A percentile compares a stretch with the other conserved stretches of the same genome.
Evolutionary conservation across 1,284 basidiomycete genomes (phyloP).

Genomic region (Amylostereum areolatum): DNA sequence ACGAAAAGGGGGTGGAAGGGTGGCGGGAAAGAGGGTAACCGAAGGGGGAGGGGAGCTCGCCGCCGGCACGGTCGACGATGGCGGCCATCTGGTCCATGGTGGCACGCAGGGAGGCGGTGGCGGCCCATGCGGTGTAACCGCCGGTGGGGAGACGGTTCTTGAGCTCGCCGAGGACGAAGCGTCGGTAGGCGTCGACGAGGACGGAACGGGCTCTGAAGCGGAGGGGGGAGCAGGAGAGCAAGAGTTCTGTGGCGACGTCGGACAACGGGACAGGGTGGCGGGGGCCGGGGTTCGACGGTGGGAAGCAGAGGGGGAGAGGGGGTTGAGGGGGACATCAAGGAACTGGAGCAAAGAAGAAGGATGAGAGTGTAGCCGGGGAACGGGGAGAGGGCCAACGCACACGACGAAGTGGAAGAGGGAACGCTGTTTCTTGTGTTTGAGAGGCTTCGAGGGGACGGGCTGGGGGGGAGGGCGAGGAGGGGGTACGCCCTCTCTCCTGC

Average conservation of each 20-base stretch:
- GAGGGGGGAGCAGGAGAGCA: constrained; percentile 23
- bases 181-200: constrained; percentile 71
- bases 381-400: constrained; percentile 23
- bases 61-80: constrained; percentile 36
- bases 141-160: constrained; percentile 26
- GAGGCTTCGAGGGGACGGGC: constrained; percentile 15
- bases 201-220: constrained; percentile 67
- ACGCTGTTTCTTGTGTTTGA: constrained; percentile 51
- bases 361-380: constrained; percentile 8
- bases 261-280: constrained; percentile 18
- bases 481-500: constrained; percentile 28
- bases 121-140: constrained; percentile 48
- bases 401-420: constrained; percentile 60
- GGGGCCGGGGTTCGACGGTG: constrained; percentile 20
- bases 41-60: constrained; percentile 19
- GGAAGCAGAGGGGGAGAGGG: constrained; percentile 20
- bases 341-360: constrained; percentile 10
- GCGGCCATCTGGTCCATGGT: constrained; percentile 41
- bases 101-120: constrained; percentile 47
- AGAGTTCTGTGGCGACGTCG: constrained; percentile 10
- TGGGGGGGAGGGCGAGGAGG: constrained; percentile 10
- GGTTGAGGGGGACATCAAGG: constrained; percentile 11
- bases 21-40: constrained; percentile 6
- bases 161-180: constrained; percentile 51
- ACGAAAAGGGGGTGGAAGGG: constrained; percentile 7